These are phyloP conservation scores for Colletotrichum sp. DNA, from an alignment of 2,329 filamentous ascomycete species.

Conservation along the genomic window DNA sequence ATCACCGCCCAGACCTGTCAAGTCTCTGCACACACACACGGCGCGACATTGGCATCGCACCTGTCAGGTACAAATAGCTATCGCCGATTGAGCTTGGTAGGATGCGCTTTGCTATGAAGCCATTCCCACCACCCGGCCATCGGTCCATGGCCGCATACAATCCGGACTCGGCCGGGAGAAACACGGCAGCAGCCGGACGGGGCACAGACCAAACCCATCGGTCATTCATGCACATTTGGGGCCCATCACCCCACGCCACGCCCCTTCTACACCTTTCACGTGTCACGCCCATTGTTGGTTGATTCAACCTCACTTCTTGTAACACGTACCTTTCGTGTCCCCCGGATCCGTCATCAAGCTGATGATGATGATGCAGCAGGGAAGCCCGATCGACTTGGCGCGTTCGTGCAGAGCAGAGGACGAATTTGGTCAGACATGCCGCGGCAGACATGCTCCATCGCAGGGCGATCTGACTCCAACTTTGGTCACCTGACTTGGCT, in stretches of 20 bases:
- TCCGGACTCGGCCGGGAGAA: background rate
- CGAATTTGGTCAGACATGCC: background rate
- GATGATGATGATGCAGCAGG: background rate
- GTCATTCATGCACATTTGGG: background rate
- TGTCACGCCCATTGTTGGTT: background rate
- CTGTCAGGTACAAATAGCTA: background rate
- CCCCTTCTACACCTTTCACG: background rate
- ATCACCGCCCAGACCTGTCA: background rate
- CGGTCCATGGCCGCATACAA: background rate
- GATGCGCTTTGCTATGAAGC: background rate
- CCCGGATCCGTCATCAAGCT: background rate
- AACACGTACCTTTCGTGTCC: background rate
- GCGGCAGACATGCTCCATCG: background rate
- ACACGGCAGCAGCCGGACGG: background rate
- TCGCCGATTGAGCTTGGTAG: background rate
- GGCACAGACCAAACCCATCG: background rate
- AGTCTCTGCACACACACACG: background rate
- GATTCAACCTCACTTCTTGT: background rate
- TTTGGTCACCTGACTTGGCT: background rate
- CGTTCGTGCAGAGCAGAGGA: background rate
- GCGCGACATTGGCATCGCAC: background rate
- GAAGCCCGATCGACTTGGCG: background rate
- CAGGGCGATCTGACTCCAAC: background rate
- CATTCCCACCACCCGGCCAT: background rate
- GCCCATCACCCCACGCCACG: background rate